These are phyloP conservation scores for Rhinocladiella similis DNA, from an alignment of 2,329 filamentous ascomycete species.

Conservation along the genomic window DNA sequence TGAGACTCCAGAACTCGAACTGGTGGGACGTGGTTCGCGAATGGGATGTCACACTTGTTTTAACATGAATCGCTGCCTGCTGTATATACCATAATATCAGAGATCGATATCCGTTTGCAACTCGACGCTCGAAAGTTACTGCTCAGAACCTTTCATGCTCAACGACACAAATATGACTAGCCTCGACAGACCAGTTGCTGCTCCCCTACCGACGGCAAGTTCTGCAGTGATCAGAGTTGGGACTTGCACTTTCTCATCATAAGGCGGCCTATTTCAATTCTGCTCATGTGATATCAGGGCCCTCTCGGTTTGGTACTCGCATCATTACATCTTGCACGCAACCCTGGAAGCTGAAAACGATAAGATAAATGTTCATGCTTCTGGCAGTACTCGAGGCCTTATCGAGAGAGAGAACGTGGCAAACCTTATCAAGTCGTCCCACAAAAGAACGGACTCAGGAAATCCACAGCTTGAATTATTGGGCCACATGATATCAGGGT, in stretches of 20 bases:
- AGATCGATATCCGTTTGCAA: background rate
- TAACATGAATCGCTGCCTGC: slow-evolving; percentile 1
- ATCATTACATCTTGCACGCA: background rate
- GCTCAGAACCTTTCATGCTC: background rate
- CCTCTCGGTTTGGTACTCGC: too few species aligned
- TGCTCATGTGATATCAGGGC: background rate
- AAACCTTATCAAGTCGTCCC: slow-evolving; percentile 1
- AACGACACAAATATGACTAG: background rate
- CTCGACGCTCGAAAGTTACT: background rate
- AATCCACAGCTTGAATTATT: background rate
- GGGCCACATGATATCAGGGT: background rate
- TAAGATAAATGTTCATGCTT: too few species aligned
- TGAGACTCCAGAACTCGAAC: background rate
- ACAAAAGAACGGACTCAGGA: background rate
- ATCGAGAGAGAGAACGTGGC: background rate
- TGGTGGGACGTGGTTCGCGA: slow-evolving; percentile 7
- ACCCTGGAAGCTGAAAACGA: background rate
- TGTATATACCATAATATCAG: background rate
- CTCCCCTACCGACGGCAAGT: too few species aligned
- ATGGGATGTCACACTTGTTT: slow-evolving; percentile 8
- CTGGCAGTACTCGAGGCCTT: background rate
- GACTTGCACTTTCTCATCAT: background rate
- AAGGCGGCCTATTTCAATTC: background rate
- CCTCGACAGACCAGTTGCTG: background rate
- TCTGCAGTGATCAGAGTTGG: background rate